A percentile compares a stretch with the other conserved stretches of the same genome.
Conservation (phyloP, 305 asterid genomes). For the Fraxinus paxiana region DNA sequence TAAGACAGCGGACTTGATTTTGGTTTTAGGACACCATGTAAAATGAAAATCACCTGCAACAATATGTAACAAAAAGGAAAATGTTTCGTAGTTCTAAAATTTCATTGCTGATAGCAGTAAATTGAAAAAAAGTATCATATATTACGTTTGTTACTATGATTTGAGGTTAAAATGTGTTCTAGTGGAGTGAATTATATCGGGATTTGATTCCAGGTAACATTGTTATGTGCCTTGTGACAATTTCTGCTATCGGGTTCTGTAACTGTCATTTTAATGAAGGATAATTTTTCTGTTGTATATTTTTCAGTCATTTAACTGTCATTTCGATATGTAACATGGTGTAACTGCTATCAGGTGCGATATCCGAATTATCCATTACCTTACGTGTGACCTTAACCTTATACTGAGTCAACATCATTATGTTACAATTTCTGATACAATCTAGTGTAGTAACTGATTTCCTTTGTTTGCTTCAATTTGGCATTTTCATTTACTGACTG, state of each 20-base stretch:
- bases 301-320: background rate
- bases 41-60: constrained; percentile 13
- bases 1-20: constrained; percentile 76
- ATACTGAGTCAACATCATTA: background rate
- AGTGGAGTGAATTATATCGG: background rate
- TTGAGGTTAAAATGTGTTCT: background rate
- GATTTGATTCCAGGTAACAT: background rate
- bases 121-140: background rate
- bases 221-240: background rate
- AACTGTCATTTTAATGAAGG: constrained; percentile 1
- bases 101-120: constrained; percentile 2
- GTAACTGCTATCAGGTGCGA: background rate
- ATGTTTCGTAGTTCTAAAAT: constrained; percentile 17
- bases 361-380: background rate
- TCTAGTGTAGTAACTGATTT: background rate
- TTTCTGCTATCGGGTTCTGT: constrained; percentile 1
- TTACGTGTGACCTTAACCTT: background rate
- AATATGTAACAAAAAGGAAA: constrained; percentile 27
- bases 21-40: constrained; percentile 24
- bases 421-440: background rate
- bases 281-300: background rate
- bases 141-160: background rate
- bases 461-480: background rate
- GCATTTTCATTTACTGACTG: background rate
- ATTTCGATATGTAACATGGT: background rate